Evolutionary conservation across 352 stramenopile species (phyloP).

Genomic region (Pythium grandisporangium): DNA sequence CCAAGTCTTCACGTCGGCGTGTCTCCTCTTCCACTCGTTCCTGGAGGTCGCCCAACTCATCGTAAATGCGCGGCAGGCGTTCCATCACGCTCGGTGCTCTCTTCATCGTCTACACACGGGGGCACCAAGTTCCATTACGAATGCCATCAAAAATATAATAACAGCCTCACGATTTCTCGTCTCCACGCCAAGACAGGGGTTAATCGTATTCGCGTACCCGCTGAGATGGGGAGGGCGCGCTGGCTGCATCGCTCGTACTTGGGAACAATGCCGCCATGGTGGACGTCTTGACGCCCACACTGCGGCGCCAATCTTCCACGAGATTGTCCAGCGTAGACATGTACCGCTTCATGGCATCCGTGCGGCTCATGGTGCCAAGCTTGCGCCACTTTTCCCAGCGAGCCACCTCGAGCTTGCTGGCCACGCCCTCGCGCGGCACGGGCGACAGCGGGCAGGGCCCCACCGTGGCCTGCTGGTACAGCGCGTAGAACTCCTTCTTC

Average conservation of each 20-base stretch:
- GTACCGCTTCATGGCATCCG: slow-evolving; percentile 77
- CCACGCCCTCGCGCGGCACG: slow-evolving; percentile 17
- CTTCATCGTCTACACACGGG: slow-evolving; percentile 7
- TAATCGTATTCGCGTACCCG: slow-evolving; percentile 9
- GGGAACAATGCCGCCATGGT: slow-evolving; percentile 1
- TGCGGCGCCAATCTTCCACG: slow-evolving; percentile 74
- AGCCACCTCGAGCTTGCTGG: slow-evolving; percentile 36
- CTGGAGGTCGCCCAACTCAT: slow-evolving; percentile 56
- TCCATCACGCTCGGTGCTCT: slow-evolving; percentile 54
- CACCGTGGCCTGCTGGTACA: slow-evolving; percentile 64
- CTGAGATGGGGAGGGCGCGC: slow-evolving; percentile 2
- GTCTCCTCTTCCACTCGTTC: slow-evolving; percentile 60
- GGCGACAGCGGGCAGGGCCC: slow-evolving; percentile 33
- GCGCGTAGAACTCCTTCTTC: slow-evolving; percentile 76
- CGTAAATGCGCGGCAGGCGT: slow-evolving; percentile 49
- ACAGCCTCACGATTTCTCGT: too few species aligned
- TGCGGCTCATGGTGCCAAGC: slow-evolving; percentile 51
- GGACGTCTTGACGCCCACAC: slow-evolving; percentile 16
- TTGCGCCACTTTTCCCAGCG: slow-evolving; percentile 66
- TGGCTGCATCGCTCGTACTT: slow-evolving; percentile 1
- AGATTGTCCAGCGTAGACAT: slow-evolving; percentile 67
- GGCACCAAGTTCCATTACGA: not conserved
- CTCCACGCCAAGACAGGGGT: too few species aligned
- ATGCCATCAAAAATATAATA: not conserved
- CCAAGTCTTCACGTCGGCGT: slow-evolving; percentile 59